These are phyloP conservation scores for Ogataea ganodermae DNA, from an alignment of 805 yeast species.

Conservation along the genomic window DNA sequence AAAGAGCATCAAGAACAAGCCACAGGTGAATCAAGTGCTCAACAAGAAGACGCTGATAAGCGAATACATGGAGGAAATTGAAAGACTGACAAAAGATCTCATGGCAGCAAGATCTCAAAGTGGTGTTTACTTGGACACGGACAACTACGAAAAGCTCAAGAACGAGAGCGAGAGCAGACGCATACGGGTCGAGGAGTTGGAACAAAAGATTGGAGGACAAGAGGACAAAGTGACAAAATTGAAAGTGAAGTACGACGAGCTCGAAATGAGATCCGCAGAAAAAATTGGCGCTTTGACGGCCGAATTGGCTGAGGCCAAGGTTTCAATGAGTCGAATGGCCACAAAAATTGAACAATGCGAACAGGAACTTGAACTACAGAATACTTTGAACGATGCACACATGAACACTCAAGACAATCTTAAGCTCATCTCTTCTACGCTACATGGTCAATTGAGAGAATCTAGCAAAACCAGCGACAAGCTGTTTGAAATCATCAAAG, in stretches of 20 bases:
- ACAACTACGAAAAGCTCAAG: conserved; percentile 55
- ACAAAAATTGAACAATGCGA: conserved; percentile 7
- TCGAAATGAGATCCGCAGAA: conserved; percentile 16
- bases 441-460: conserved; percentile 13
- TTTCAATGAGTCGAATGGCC: neutral
- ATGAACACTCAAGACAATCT: conserved; percentile 15
- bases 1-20: conserved; percentile 52
- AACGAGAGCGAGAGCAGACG: conserved; percentile 52
- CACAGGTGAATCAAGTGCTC: conserved; percentile 48
- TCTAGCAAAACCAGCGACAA: conserved; percentile 8
- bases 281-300: conserved; percentile 2
- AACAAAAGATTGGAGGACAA: conserved; percentile 46
- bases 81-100: conserved; percentile 51
- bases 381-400: conserved; percentile 18
- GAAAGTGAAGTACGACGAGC: conserved; percentile 41
- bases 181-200: conserved; percentile 52
- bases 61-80: conserved; percentile 48
- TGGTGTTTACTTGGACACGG: conserved; percentile 64
- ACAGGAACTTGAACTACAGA: conserved; percentile 15
- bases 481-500: conserved; percentile 11
- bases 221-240: conserved; percentile 48
- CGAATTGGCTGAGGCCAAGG: conserved; percentile 8
- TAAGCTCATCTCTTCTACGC: neutral
- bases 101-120: conserved; percentile 62
- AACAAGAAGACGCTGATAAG: conserved; percentile 46